phyloP scores from a whole-genome alignment of 768 basidiomycete species.

The Scleroderma citrinum region DNA sequence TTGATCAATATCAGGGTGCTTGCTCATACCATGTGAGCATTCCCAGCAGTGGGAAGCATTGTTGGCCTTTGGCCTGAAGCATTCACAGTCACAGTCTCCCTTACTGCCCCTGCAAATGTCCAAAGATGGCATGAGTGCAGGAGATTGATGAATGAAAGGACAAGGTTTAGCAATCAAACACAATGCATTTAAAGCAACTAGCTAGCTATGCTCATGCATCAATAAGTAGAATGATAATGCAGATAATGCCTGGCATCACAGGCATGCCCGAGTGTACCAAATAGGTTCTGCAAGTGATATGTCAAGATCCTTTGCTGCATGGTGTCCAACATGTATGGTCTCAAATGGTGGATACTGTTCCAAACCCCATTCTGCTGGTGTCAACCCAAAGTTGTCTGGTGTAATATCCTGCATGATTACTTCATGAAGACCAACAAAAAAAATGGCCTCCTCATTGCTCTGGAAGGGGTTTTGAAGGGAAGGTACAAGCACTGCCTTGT shows the following conservation, averaged over 20 bases:
- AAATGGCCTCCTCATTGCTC: slow-evolving; percentile 1
- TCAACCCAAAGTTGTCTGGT: slow-evolving; percentile 10
- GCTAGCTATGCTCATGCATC: background rate
- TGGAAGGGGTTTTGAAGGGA: slow-evolving; percentile 5
- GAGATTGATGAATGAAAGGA: too few species aligned
- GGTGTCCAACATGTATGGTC: slow-evolving; percentile 1
- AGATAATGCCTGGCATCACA: slow-evolving; percentile 12
- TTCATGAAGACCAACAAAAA: background rate
- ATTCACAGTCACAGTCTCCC: background rate
- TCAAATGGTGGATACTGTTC: slow-evolving; percentile 9
- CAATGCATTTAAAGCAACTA: background rate
- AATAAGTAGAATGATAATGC: background rate
- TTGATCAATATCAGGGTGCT: background rate
- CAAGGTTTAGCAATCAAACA: too few species aligned
- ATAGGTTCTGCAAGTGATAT: slow-evolving; percentile 3
- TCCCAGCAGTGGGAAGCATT: background rate
- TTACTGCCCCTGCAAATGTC: background rate
- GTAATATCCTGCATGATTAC: background rate
- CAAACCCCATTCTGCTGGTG: slow-evolving; percentile 11
- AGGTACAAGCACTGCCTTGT: slow-evolving; percentile 2
- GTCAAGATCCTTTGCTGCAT: slow-evolving; percentile 1
- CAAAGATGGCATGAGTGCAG: background rate
- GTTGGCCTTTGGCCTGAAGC: background rate
- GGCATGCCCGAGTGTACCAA: slow-evolving; percentile 8
- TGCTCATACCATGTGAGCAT: background rate